phyloP scores from a whole-genome alignment of 306 rosid genomes.

The Ormosia semicastrata region DNA sequence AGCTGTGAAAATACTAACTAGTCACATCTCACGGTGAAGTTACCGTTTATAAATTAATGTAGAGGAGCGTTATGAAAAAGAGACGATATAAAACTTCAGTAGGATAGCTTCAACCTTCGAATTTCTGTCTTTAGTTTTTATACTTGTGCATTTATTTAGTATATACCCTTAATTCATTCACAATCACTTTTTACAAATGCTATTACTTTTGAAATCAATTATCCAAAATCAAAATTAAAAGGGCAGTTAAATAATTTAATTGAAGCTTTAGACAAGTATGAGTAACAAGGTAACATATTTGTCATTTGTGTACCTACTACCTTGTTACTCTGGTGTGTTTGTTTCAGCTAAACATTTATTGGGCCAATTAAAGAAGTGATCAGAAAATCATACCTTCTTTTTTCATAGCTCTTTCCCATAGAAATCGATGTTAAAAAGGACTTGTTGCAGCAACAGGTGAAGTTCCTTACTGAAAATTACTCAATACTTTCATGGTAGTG shows the following conservation, averaged over 20 bases:
- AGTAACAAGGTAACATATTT: neutral
- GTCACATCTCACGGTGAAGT: constrained; percentile 2
- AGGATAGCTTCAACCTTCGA: neutral
- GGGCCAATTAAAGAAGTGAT: neutral
- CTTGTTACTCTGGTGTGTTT: neutral
- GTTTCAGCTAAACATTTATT: neutral
- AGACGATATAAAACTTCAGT: neutral
- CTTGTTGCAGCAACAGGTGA: neutral
- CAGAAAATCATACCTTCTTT: neutral
- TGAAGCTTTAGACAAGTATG: neutral
- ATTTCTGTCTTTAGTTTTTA: neutral
- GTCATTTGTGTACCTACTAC: neutral
- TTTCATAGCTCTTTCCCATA: neutral
- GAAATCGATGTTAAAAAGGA: neutral
- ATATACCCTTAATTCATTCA: neutral
- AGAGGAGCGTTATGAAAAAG: neutral
- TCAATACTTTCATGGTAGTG: constrained; percentile 30
- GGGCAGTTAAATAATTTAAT: neutral
- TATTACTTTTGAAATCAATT: neutral
- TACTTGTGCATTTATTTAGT: neutral
- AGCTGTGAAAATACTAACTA: neutral
- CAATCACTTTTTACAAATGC: neutral
- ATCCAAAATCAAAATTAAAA: neutral
- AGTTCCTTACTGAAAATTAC: constrained; percentile 28
- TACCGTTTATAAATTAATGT: neutral